Base-by-base conservation (phyloP, 768 basidiomycete genomes). In the Paxillus rubicundulus region DNA sequence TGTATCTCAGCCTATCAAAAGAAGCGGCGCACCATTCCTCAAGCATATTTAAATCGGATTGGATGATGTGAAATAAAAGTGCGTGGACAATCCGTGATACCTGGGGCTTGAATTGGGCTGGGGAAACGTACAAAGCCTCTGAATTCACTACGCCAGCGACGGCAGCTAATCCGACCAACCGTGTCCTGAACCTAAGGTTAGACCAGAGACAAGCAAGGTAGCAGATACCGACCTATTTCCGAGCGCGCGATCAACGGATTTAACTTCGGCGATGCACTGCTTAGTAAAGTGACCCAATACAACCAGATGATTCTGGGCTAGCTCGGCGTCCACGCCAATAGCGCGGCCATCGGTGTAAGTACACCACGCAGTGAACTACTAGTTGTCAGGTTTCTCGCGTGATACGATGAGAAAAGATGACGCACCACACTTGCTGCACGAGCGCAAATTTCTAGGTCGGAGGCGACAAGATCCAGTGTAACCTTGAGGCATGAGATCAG, bases 291-390 rank as follows among this genome's bases (percentile, higher is more conserved):
- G 80, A 10, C 69, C 70, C 34, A 96, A 77, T 28, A 83, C 79
- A 8, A 78, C 75, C 30, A 91, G 70, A 68, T 96, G 96, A 51
- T 85, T 78, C 24, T 75, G 73, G 0, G 90, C 89, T 45, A 91
- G 72, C 28, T 64, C 70, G 50, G 80, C 80, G 62, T 96, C 93
- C 12, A 86, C 82, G 24, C 89, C 90, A 56, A 95, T 84, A 37
- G 89, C 74, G 49, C 85, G 84, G 0, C 92, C 92, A 59, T 95
- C 87, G 18, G 94, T 92, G 59, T 86, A 97, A 14, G 93, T 94
- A 17, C 88, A 87, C 87, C 92, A 98, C 1, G 92, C 87, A 3
- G 87, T 89, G 61, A 96, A 92, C 88, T 94, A 60, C 30, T 4
- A n/a, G 16, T 3, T 41, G 33, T 54, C 6, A 61, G 44, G 20